Conservation (phyloP, 108 stramenopile species). For the Poteriospumella lacustris region DNA sequence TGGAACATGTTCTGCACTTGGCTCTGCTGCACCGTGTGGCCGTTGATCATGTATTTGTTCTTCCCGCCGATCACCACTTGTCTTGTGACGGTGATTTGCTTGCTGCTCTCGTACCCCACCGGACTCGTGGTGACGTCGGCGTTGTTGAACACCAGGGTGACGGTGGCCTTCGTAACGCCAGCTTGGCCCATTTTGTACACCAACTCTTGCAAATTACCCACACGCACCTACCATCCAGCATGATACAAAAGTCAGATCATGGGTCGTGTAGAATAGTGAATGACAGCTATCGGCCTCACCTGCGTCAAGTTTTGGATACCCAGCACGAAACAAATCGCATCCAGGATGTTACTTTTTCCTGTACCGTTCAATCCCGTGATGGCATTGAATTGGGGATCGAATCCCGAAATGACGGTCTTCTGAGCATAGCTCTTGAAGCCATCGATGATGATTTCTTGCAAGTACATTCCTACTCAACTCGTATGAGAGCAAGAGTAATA, state of each 20-base stretch:
- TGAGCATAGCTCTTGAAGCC: conserved; percentile 99
- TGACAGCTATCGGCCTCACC: conserved; percentile 14
- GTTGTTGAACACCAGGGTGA: conserved; percentile 92
- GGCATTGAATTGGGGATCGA: conserved; percentile 98
- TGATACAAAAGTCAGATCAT: background rate
- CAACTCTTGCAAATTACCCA: conserved; percentile 90
- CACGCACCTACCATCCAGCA: conserved; percentile 62
- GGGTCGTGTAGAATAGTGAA: background rate
- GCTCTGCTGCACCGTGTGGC: conserved; percentile 73
- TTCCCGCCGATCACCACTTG: conserved; percentile 94
- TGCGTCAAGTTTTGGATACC: conserved; percentile 94
- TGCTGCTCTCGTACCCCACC: conserved; percentile 66
- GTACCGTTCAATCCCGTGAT: conserved; percentile 98
- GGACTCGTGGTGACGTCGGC: conserved; percentile 72
- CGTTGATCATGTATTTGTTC: conserved; percentile 97
- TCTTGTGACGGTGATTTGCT: conserved; percentile 88
- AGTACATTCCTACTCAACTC: conserved; percentile 64
- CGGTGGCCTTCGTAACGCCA: conserved; percentile 93
- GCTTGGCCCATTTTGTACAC: conserved; percentile 99
- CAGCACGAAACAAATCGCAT: conserved; percentile 97
- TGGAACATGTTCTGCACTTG: conserved; percentile 97
- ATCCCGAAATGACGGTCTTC: conserved; percentile 88
- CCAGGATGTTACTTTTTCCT: conserved; percentile 96
- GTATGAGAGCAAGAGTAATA: too few species aligned
- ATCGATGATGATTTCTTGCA: conserved; percentile 93